These are phyloP conservation scores for Fusarium torreyae DNA, from an alignment of 2,329 filamentous ascomycete genomes.

Conservation along the genomic window DNA sequence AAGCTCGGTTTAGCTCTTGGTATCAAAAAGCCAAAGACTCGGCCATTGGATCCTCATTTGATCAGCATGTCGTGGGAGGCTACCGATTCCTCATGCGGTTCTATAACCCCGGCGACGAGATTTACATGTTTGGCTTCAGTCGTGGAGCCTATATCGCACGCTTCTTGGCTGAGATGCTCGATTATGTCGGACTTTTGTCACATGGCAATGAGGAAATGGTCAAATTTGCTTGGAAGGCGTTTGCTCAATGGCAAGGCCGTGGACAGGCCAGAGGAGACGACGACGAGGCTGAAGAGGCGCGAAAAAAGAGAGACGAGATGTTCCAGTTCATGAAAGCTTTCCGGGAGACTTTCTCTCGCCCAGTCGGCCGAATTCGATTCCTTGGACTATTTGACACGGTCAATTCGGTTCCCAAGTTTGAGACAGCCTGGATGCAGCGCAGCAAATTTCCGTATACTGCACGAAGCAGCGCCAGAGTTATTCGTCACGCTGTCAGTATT, in stretches of 20 bases:
- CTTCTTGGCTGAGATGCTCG: slow-evolving; percentile 87
- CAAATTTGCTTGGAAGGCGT: slow-evolving; percentile 86
- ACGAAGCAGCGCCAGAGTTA: slow-evolving; percentile 70
- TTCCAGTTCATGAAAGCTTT: slow-evolving; percentile 85
- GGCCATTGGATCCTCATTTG: slow-evolving; percentile 84
- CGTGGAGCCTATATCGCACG: slow-evolving; percentile 81
- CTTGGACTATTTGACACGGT: slow-evolving; percentile 87
- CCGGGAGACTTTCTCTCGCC: slow-evolving; percentile 84
- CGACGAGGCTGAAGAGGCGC: slow-evolving; percentile 60
- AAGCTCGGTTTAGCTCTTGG: slow-evolving; percentile 74
- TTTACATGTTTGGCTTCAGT: slow-evolving; percentile 82
- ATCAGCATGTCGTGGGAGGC: slow-evolving; percentile 85
- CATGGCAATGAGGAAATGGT: slow-evolving; percentile 91
- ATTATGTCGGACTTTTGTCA: slow-evolving; percentile 83
- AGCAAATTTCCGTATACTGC: slow-evolving; percentile 81
- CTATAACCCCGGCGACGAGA: slow-evolving; percentile 74
- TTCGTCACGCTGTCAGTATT: slow-evolving; percentile 79
- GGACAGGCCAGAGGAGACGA: slow-evolving; percentile 60
- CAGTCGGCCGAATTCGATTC: slow-evolving; percentile 80
- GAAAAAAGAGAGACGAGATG: slow-evolving; percentile 66
- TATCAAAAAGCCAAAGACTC: slow-evolving; percentile 83
- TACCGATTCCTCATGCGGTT: slow-evolving; percentile 86
- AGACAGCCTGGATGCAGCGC: slow-evolving; percentile 82
- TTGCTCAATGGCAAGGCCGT: slow-evolving; percentile 79
- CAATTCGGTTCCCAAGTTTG: slow-evolving; percentile 84